phyloP scores from a whole-genome alignment of 192 early-diverging fungal species.

The Gryganskiella cystojenkinii region DNA sequence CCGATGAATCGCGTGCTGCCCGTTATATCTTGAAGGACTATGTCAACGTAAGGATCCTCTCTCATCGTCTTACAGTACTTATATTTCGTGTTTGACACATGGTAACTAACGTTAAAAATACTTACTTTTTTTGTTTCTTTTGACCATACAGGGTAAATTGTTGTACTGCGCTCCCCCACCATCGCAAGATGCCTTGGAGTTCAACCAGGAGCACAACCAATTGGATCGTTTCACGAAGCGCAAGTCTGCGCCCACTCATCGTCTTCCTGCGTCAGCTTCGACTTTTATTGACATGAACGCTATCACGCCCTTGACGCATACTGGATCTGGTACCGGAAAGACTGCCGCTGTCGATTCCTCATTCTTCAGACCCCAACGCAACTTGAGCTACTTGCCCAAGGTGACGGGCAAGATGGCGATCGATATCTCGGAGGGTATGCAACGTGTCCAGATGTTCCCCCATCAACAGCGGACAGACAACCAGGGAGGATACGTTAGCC shows the following conservation, averaged over 20 bases:
- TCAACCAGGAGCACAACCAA: constrained; percentile 88
- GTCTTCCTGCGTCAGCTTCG: constrained; percentile 59
- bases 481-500: constrained; percentile 55
- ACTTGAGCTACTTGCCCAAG: constrained; percentile 40
- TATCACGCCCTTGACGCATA: constrained; percentile 54
- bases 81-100: neutral
- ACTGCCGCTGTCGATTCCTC: constrained; percentile 64
- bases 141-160: constrained; percentile 80
- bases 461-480: constrained; percentile 63
- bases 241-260: constrained; percentile 50
- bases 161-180: constrained; percentile 92
- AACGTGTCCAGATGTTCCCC: constrained; percentile 70
- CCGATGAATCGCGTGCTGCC: constrained; percentile 97
- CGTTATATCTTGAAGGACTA: constrained; percentile 99
- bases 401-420: constrained; percentile 51
- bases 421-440: constrained; percentile 51
- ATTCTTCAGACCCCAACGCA: constrained; percentile 56
- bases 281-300: constrained; percentile 64
- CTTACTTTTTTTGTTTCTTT: constrained; percentile 12
- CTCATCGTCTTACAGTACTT: too few relatives aligned
- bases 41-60: constrained; percentile 77
- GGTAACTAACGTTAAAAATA: neutral
- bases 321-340: constrained; percentile 52
- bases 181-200: constrained; percentile 65
- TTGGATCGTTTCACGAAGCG: constrained; percentile 64